A percentile compares a stretch with the other conserved stretches of the same genome.
Conservation (phyloP, 2,329 filamentous ascomycete species). For the Sclerotiophoma versabilis region DNA sequence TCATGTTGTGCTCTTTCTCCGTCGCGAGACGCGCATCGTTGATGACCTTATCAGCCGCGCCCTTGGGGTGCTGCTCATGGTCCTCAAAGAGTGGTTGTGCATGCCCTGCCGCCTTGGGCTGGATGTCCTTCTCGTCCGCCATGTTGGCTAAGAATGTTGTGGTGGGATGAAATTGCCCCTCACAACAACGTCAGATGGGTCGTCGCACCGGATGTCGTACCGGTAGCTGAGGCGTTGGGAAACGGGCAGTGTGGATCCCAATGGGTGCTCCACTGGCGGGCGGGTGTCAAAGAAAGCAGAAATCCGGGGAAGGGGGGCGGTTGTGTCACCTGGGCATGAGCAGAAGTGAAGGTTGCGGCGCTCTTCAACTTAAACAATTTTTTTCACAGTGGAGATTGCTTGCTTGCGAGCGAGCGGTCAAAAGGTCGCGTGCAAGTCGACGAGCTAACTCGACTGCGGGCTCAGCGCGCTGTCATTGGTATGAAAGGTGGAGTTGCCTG, state of each 20-base stretch:
- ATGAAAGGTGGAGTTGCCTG: conserved; percentile 1
- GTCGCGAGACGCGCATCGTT: conserved; percentile 55
- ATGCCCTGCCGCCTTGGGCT: conserved; percentile 18
- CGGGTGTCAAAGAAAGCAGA: conserved; percentile 1
- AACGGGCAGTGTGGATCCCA: conserved; percentile 2
- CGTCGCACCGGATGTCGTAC: not conserved
- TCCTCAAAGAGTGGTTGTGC: conserved; percentile 22
- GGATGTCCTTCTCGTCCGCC: conserved; percentile 37
- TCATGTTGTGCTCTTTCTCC: conserved; percentile 59
- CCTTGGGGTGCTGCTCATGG: conserved; percentile 31
- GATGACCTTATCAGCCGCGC: conserved; percentile 43
- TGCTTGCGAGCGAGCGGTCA: conserved; percentile 3
- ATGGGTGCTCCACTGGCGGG: conserved; percentile 2
- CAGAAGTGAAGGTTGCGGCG: conserved; percentile 7
- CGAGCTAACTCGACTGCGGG: conserved; percentile 12
- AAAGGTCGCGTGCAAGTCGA: conserved; percentile 6
- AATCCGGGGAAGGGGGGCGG: conserved; percentile 17
- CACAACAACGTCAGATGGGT: not conserved
- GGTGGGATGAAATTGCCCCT: conserved; percentile 3
- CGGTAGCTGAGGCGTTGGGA: conserved; percentile 3
- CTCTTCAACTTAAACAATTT: conserved; percentile 17
- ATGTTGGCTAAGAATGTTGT: conserved; percentile 20
- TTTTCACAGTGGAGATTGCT: conserved; percentile 4
- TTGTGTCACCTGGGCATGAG: conserved; percentile 8
- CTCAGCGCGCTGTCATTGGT: conserved; percentile 8